Conservation (phyloP, 129 eudicot genomes). For the Centaurea solstitialis region DNA sequence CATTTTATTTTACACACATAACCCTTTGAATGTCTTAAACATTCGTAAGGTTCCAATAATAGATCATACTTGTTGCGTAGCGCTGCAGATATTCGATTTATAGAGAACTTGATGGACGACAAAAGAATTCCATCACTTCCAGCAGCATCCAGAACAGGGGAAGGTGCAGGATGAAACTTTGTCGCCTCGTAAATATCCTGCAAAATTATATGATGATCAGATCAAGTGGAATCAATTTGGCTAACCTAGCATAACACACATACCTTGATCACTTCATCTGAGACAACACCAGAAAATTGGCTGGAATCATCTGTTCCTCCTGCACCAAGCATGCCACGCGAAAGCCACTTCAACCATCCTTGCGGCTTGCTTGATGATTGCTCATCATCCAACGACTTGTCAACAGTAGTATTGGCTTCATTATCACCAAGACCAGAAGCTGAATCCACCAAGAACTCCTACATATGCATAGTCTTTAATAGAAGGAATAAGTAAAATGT, state of each 20-base stretch:
- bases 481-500: conserved; percentile 17
- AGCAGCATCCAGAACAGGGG: conserved; percentile 46
- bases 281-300: conserved; percentile 94
- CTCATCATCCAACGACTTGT: conserved; percentile 57
- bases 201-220: conserved; percentile 19
- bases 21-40: background rate
- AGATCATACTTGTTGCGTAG: conserved; percentile 62
- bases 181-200: conserved; percentile 99
- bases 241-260: background rate
- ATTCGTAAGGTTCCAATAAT: conserved; percentile 2
- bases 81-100: conserved; percentile 50
- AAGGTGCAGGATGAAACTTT: conserved; percentile 71
- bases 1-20: background rate
- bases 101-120: conserved; percentile 60
- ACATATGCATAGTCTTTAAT: conserved; percentile 14
- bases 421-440: conserved; percentile 38
- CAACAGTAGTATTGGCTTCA: conserved; percentile 40
- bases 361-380: conserved; percentile 62
- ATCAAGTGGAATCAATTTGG: background rate
- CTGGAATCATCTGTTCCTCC: conserved; percentile 95
- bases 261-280: conserved; percentile 96
- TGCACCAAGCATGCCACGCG: conserved; percentile 99
- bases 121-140: conserved; percentile 53
- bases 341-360: conserved; percentile 98
- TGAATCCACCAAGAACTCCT: conserved; percentile 66